phyloP scores from a whole-genome alignment of 2,329 filamentous ascomycete genomes.

The Pyricularia sp. region DNA sequence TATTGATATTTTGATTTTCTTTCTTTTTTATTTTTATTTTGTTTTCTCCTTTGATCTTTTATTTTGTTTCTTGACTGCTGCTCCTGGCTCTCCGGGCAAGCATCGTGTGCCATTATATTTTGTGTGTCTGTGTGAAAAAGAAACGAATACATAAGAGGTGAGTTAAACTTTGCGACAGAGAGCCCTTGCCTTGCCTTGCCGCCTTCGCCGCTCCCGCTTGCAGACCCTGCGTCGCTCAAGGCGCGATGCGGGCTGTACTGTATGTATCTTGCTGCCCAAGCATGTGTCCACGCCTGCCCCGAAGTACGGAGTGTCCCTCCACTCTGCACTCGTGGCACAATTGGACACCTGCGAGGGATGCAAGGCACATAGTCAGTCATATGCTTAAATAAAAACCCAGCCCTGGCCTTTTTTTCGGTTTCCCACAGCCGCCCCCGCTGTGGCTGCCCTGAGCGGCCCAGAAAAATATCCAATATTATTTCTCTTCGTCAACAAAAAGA shows the following conservation, averaged over 20 bases:
- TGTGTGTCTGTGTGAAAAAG: background rate
- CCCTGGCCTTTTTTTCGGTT: background rate
- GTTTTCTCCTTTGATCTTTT: constrained; percentile 17
- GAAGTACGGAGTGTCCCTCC: background rate
- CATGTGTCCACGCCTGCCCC: background rate
- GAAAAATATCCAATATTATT: background rate
- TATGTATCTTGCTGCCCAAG: background rate
- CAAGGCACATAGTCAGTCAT: background rate
- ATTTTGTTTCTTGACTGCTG: constrained; percentile 24
- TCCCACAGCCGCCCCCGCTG: background rate
- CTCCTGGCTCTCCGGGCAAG: constrained; percentile 36
- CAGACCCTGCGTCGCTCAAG: background rate
- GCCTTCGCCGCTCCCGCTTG: background rate
- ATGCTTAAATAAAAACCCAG: background rate
- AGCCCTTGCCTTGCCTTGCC: background rate
- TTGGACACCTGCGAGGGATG: background rate
- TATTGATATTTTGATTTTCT: background rate
- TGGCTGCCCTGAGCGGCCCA: background rate
- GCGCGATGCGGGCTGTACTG: background rate
- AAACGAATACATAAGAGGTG: constrained; percentile 3
- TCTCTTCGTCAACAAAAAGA: background rate
- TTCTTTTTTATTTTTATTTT: background rate
- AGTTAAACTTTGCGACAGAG: background rate
- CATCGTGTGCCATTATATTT: constrained; percentile 21
- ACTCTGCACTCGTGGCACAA: background rate